phyloP scores from a whole-genome alignment of 2,329 filamentous ascomycete genomes.

The Colletotrichum sp. region DNA sequence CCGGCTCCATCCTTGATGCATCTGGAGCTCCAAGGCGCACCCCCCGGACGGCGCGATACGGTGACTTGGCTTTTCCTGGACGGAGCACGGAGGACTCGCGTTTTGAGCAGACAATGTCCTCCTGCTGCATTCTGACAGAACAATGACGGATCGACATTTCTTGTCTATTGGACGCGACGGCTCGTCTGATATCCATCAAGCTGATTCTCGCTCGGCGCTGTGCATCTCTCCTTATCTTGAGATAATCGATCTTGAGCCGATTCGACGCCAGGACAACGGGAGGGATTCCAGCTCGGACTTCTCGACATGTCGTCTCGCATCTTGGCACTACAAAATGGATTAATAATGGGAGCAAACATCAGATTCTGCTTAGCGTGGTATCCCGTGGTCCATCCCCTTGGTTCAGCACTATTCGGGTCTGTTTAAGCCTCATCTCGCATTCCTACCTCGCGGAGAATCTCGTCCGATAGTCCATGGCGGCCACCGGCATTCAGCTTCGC shows the following conservation, averaged over 20 bases:
- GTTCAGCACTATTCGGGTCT: constrained; percentile 2
- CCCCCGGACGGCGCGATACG: not conserved
- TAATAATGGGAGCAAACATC: not conserved
- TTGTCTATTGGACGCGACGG: not conserved
- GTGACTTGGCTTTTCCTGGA: not conserved
- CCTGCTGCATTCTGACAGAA: not conserved
- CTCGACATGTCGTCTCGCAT: not conserved
- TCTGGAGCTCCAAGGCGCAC: not conserved
- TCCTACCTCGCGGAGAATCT: not conserved
- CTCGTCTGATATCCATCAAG: not conserved
- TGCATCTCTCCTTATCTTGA: not conserved
- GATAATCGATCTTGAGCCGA: not conserved
- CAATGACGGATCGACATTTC: not conserved
- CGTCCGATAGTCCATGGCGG: not conserved
- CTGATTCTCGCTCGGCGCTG: not conserved
- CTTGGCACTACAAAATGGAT: not conserved
- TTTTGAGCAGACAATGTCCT: not conserved
- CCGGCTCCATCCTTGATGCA: not conserved
- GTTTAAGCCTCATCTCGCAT: constrained; percentile 6
- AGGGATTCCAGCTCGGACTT: not conserved
- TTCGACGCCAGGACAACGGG: not conserved
- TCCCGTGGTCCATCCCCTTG: not conserved
- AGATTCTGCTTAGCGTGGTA: not conserved
- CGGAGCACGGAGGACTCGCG: not conserved
- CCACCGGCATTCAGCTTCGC: not conserved